Evolutionary conservation across 139 green algal genomes (phyloP).

Genomic region (Monoraphidium neglectum): DNA sequence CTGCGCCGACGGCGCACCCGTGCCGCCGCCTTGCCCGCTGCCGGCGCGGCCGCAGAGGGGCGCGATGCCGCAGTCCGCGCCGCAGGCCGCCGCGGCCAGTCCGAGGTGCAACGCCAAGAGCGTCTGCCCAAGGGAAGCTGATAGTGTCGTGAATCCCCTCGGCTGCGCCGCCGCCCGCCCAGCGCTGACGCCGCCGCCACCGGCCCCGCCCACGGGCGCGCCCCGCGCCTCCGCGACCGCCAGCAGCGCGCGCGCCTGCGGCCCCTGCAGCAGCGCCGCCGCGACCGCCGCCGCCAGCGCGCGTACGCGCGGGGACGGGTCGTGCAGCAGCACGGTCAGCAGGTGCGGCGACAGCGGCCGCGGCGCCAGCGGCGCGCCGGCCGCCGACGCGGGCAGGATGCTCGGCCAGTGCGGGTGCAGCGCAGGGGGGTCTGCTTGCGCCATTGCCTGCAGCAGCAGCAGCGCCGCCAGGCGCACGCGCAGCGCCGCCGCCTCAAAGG

Average conservation of each 20-base stretch:
- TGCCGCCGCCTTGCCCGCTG: background rate
- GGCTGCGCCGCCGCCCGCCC: background rate
- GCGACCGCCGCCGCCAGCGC: conserved; percentile 56
- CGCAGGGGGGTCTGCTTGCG: conserved; percentile 53
- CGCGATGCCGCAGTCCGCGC: conserved; percentile 38
- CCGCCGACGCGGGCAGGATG: conserved; percentile 59
- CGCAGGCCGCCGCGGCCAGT: conserved; percentile 48
- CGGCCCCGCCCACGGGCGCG: background rate
- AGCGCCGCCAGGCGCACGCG: conserved; percentile 51
- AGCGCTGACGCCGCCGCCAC: background rate
- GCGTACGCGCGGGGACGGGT: conserved; percentile 53
- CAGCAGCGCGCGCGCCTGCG: conserved; percentile 57
- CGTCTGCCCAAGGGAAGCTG: conserved; percentile 51
- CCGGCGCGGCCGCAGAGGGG: conserved; percentile 1
- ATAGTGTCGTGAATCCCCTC: conserved; percentile 71
- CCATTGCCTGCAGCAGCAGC: conserved; percentile 55
- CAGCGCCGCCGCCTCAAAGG: conserved; percentile 4
- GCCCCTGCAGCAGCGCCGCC: conserved; percentile 59
- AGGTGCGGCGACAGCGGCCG: conserved; percentile 45
- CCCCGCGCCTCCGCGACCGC: conserved; percentile 53
- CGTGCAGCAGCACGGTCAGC: conserved; percentile 60
- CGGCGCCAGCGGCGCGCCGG: conserved; percentile 37
- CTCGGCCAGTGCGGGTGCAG: conserved; percentile 61
- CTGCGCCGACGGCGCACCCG: conserved; percentile 18
- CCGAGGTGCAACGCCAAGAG: conserved; percentile 38